Percentiles rank a stretch among this genome's conserved stretches.
These are phyloP conservation scores for Pontederia crassipes DNA, from an alignment of 176 grass and related monocot genomes.

Conservation along the genomic window DNA sequence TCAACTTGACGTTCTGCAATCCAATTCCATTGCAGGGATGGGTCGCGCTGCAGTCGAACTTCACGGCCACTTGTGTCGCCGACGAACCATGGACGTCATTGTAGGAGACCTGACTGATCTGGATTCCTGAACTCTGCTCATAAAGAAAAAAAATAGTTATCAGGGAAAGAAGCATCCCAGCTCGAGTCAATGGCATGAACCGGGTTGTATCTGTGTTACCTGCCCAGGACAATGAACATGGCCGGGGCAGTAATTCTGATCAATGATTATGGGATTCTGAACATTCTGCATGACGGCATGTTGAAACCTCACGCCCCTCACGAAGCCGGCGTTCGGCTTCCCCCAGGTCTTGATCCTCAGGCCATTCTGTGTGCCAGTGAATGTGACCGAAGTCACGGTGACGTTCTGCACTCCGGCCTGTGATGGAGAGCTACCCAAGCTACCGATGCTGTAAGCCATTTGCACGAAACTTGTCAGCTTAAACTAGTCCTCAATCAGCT, in stretches of 20 bases:
- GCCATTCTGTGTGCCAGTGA: constrained; percentile 37
- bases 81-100: too few relatives aligned
- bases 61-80: too few relatives aligned
- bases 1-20: too few relatives aligned
- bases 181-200: too few relatives aligned
- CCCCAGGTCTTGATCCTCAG: constrained; percentile 54
- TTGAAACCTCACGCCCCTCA: constrained; percentile 21
- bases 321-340: constrained; percentile 25
- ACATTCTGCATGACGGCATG: constrained; percentile 26
- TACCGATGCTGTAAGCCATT: constrained; percentile 39
- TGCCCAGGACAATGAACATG: constrained; percentile 23
- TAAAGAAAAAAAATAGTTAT: too few relatives aligned
- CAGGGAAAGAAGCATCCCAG: too few relatives aligned
- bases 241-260: constrained; percentile 57
- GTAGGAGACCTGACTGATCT: too few relatives aligned
- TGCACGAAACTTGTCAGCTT: too few relatives aligned
- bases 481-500: too few relatives aligned
- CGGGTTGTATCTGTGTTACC: constrained; percentile 11
- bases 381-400: constrained; percentile 23
- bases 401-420: constrained; percentile 33
- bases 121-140: too few relatives aligned
- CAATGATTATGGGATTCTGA: constrained; percentile 38
- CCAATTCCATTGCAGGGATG: too few relatives aligned
- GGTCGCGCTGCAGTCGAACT: too few relatives aligned
- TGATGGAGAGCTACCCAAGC: constrained; percentile 18